Base-by-base conservation (phyloP, 2,329 filamentous ascomycete genomes). In the Alternaria triticina region DNA sequence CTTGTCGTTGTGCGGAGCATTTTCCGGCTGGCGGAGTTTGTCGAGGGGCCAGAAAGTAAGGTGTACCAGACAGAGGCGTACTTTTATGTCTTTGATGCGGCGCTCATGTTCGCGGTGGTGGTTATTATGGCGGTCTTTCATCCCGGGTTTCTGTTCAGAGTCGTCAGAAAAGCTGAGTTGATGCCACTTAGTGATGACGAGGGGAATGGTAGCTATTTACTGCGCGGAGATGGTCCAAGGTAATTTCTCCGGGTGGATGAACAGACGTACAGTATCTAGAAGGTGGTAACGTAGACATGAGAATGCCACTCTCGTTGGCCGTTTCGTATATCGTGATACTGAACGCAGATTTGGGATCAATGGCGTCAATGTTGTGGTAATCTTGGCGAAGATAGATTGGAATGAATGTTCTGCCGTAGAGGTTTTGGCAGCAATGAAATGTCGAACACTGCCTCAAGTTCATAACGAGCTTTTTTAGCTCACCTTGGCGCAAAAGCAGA, bases 1-100 rank as follows among this genome's bases (percentile, higher is more conserved):
- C 47, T 70, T 3, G 54, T 71, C 12, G 23, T 72, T 43, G 52
- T 64, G 0, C 62, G 70, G 22, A 68, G 59, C 40, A 12, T 65
- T 17, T 71, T 71, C 44, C 60, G 70, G 4, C 36, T 72, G 10
- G 57, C 60, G 8, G 69, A 71, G 52, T 71, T 70, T 15, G n/a
- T 49, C 3, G 52, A 67, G 46, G 65, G 65, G 17, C 10, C 40
- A 0, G 55, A 64, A 4, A 65, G 65, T 1, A 20, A 63, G 10
- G 27, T 68, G 8, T 59, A 59, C 11, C 65, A 60, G 49, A 64
- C 64, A 6, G 70, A 72, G 54, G 55, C 45, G 50, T 61, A 52
- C 27, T 44, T 71, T 25, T 70, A 70, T 54, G 46, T 63, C 6
- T 71, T 72, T 20, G 70, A 72, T 61, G 65, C 69, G 7, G 22